Percentiles rank a stretch among this genome's conserved stretches.
Conservation (phyloP, 805 yeast genomes). For the Ogataea philodendri region DNA sequence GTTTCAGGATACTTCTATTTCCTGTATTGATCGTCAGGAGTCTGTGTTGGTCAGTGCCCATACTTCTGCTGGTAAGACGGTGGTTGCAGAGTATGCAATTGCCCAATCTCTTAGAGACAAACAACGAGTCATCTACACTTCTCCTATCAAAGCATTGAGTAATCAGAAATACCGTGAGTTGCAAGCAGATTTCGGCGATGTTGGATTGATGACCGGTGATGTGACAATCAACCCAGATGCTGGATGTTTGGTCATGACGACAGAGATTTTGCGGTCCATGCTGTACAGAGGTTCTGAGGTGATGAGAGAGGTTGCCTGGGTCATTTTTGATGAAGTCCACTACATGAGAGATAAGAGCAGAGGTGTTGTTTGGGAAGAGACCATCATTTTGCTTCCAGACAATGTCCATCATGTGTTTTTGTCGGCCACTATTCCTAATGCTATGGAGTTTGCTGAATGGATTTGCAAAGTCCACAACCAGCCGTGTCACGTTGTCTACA, state of each 20-base stretch:
- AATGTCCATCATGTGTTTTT: slow-evolving; percentile 91
- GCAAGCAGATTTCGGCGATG: slow-evolving; percentile 91
- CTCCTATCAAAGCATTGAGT: slow-evolving; percentile 92
- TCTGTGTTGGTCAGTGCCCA: slow-evolving; percentile 97
- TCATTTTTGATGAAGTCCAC: slow-evolving; percentile 96
- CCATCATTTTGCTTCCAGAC: slow-evolving; percentile 91
- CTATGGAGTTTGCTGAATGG: slow-evolving; percentile 99
- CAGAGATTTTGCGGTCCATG: slow-evolving; percentile 96
- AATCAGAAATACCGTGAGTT: slow-evolving; percentile 93
- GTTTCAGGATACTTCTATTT: slow-evolving; percentile 94
- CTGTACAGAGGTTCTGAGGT: slow-evolving; percentile 95
- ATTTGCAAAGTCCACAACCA: slow-evolving; percentile 90
- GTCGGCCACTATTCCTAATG: slow-evolving; percentile 97
- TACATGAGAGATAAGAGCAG: slow-evolving; percentile 97
- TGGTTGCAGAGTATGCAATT: slow-evolving; percentile 95
- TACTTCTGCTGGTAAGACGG: slow-evolving; percentile 96
- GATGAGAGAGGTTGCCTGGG: slow-evolving; percentile 99
- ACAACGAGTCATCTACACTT: slow-evolving; percentile 91
- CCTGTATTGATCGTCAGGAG: slow-evolving; percentile 92
- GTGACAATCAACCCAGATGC: slow-evolving; percentile 98
- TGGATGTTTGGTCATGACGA: slow-evolving; percentile 97
- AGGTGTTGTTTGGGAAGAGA: slow-evolving; percentile 99
- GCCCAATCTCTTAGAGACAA: slow-evolving; percentile 91
- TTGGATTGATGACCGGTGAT: slow-evolving; percentile 99
- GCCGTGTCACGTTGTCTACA: slow-evolving; percentile 98